A percentile compares a stretch with the other conserved stretches of the same genome.
These are phyloP conservation scores for Oemleria cerasiformis DNA, from an alignment of 306 rosid species.

Conservation along the genomic window DNA sequence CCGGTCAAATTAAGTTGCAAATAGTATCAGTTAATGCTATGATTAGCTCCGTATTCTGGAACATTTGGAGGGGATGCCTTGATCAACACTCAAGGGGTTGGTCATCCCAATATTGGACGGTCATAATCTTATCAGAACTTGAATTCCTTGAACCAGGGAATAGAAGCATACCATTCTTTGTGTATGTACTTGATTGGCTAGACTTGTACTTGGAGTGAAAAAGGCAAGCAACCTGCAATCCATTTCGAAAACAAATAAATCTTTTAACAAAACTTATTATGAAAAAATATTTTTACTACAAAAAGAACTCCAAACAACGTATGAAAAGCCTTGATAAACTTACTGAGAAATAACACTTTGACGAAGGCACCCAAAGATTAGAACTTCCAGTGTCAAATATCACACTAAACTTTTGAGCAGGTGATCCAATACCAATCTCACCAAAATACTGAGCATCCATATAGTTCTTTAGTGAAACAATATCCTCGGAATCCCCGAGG, in stretches of 20 bases:
- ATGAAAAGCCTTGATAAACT: slow-evolving; percentile 9
- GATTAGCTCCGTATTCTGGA: no score
- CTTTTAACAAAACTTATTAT: slow-evolving; percentile 15
- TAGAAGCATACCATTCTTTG: slow-evolving; percentile 33
- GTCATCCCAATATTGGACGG: background rate
- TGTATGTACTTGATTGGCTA: slow-evolving; percentile 38
- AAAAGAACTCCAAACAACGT: background rate
- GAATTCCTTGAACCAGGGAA: slow-evolving; percentile 11
- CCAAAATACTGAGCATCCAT: slow-evolving; percentile 88
- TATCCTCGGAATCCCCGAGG: slow-evolving; percentile 33
- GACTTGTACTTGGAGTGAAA: slow-evolving; percentile 52
- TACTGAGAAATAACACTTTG: slow-evolving; percentile 74
- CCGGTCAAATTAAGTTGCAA: background rate
- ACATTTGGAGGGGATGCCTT: background rate
- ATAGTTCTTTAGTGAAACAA: slow-evolving; percentile 68
- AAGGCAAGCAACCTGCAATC: slow-evolving; percentile 45
- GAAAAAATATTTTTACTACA: slow-evolving; percentile 14
- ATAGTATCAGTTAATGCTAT: background rate
- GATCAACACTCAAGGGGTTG: background rate
- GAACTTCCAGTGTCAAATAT: slow-evolving; percentile 90
- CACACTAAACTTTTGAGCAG: slow-evolving; percentile 71
- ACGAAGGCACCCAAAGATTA: slow-evolving; percentile 80
- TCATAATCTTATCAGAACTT: slow-evolving; percentile 9
- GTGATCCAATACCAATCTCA: slow-evolving; percentile 78
- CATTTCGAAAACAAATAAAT: background rate